Evolutionary conservation across 2,329 filamentous ascomycete genomes (phyloP).

Genomic region (Colletotrichum melonis): DNA sequence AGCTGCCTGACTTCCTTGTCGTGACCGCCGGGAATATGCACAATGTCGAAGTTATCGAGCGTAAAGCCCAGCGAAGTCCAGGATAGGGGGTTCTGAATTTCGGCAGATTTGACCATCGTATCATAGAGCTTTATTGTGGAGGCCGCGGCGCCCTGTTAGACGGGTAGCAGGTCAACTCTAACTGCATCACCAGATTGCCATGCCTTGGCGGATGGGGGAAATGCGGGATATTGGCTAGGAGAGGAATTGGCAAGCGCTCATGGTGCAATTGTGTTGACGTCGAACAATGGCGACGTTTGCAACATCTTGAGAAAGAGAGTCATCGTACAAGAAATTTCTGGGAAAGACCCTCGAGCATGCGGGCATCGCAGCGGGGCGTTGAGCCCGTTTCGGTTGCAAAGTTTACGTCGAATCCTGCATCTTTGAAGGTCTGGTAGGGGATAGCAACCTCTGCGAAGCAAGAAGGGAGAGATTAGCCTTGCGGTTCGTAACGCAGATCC

Average conservation of each 20-base stretch:
- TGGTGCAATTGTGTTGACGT: background rate
- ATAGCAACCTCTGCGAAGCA: conserved; percentile 58
- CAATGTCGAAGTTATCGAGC: conserved; percentile 57
- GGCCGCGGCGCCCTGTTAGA: conserved; percentile 54
- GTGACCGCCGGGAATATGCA: conserved; percentile 64
- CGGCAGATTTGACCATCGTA: conserved; percentile 53
- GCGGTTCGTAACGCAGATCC: conserved; percentile 13
- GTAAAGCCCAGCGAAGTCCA: conserved; percentile 58
- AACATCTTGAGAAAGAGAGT: background rate
- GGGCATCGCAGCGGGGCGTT: conserved; percentile 58
- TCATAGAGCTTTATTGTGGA: conserved; percentile 54
- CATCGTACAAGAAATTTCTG: conserved; percentile 58
- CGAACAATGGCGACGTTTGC: background rate
- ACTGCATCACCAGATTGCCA: background rate
- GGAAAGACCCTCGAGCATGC: conserved; percentile 60
- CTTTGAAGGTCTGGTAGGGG: conserved; percentile 59
- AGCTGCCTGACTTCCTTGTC: conserved; percentile 63
- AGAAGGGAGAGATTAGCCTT: conserved; percentile 19
- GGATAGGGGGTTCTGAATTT: conserved; percentile 54
- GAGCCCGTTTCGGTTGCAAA: conserved; percentile 64
- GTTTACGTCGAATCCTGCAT: conserved; percentile 57
- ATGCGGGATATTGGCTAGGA: background rate
- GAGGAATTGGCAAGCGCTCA: background rate
- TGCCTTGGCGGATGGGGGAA: background rate
- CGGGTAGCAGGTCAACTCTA: conserved; percentile 3